A percentile compares a stretch with the other conserved stretches of the same genome.
Evolutionary conservation across 2,329 filamentous ascomycete species (phyloP).

Genomic region (Mycosphaerella arachidis): DNA sequence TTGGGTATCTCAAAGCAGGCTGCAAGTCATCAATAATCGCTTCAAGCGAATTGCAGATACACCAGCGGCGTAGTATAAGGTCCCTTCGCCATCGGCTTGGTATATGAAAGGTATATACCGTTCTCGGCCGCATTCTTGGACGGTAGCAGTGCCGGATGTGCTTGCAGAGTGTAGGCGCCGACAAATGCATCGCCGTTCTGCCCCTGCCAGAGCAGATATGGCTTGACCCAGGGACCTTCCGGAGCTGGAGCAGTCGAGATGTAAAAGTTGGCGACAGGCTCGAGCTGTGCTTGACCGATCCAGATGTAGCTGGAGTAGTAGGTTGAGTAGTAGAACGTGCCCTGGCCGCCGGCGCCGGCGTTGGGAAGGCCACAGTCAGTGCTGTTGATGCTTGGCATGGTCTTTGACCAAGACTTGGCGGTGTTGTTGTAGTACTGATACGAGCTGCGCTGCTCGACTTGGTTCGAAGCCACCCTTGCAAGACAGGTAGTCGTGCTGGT

Average conservation of each 20-base stretch:
- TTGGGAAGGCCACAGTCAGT: conserved; percentile 18
- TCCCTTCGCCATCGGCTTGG: conserved; percentile 3
- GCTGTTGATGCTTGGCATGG: conserved; percentile 12
- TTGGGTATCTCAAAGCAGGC: background rate
- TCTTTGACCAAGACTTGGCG: conserved; percentile 10
- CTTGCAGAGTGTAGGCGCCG: conserved; percentile 18
- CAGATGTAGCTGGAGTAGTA: conserved; percentile 26
- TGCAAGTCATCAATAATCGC: background rate
- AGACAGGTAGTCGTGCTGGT: conserved; percentile 8
- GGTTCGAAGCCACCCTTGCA: conserved; percentile 14
- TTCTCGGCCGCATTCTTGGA: conserved; percentile 14
- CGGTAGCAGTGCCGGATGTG: conserved; percentile 17
- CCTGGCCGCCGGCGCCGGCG: conserved; percentile 24
- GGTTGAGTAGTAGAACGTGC: conserved; percentile 27
- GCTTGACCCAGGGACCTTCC: conserved; percentile 29
- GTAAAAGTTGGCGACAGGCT: conserved; percentile 20
- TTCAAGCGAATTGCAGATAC: conserved; percentile 6
- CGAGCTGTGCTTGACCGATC: conserved; percentile 19
- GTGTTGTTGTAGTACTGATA: conserved; percentile 19
- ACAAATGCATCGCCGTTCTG: conserved; percentile 16
- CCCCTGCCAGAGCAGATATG: conserved; percentile 16
- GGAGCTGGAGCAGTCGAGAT: conserved; percentile 29
- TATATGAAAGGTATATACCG: conserved; percentile 18
- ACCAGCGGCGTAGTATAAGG: conserved; percentile 12
- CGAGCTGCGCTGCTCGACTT: conserved; percentile 13